Percentiles rank a stretch among this genome's conserved stretches.
Conservation (phyloP, 371 early-diverging fungal species). For the Saksenaea vasiformis region DNA sequence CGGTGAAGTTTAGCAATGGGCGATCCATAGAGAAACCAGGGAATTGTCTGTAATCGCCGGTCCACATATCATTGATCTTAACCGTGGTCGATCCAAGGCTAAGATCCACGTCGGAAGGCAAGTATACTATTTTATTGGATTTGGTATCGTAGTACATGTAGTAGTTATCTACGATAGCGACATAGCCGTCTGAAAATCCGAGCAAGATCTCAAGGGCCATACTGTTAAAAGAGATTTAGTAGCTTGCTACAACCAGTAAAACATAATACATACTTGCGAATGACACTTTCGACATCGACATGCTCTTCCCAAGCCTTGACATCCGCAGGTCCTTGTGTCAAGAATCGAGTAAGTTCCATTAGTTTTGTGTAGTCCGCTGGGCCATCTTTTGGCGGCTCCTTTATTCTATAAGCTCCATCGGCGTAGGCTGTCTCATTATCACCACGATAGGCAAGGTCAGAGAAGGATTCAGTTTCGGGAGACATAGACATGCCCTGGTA, state of each 20-base stretch:
- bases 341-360: slow-evolving; percentile 33
- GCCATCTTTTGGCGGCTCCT: slow-evolving; percentile 23
- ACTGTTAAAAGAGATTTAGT: slow-evolving; percentile 11
- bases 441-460: slow-evolving; percentile 22
- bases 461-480: not conserved
- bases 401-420: slow-evolving; percentile 18
- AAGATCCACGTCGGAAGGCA: slow-evolving; percentile 39
- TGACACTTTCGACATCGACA: slow-evolving; percentile 33
- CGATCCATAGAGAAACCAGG: slow-evolving; percentile 21
- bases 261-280: slow-evolving; percentile 30
- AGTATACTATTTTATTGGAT: slow-evolving; percentile 20
- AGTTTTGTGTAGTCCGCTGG: slow-evolving; percentile 18
- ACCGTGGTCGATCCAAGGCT: slow-evolving; percentile 28
- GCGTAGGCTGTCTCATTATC: slow-evolving; percentile 18
- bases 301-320: slow-evolving; percentile 29
- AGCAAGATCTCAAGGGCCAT: slow-evolving; percentile 36
- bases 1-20: slow-evolving; percentile 16
- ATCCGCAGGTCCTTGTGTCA: slow-evolving; percentile 21
- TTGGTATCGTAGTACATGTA: slow-evolving; percentile 28
- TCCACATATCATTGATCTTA: slow-evolving; percentile 15
- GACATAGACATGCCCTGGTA: slow-evolving; percentile 25
- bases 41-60: slow-evolving; percentile 31
- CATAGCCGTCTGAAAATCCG: slow-evolving; percentile 42
- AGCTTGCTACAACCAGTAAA: not conserved
- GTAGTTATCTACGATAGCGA: slow-evolving; percentile 36